Base-by-base conservation (phyloP, 768 basidiomycete species). In the Kwoniella dejecticola region DNA sequence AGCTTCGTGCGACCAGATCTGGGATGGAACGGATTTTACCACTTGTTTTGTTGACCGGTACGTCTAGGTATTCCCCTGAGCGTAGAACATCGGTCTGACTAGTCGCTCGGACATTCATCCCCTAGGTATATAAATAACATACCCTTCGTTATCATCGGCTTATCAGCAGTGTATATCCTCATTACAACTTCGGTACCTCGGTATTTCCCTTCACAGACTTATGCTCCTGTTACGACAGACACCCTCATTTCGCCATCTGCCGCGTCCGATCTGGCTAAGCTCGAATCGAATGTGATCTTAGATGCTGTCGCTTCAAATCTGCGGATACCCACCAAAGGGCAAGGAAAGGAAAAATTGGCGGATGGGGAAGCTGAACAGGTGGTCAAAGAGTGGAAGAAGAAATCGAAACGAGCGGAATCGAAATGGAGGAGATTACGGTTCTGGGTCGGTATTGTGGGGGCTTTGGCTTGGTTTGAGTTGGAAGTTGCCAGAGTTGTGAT, bases 1-100 rank as follows among this genome's bases (percentile, higher is more conserved):
- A 46, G 54, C 54, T 45, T 45, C 48, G 8, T 67, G 66, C 45
- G 49, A 56, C 7, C 40, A 42, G 21, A 30, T 75, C 8, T 75
- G 73, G 73, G 59, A 75, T 46, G 73, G 73, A 1, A 38, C 54
- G 0, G 73, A 75, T 44, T 75, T 75, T 45, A 68, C 70, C 10
- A 58, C 55, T 15, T 74, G 72, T 41, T 69, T 71, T 31, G 46
- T 45, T 11, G 58, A 71, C 4, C 30, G 55, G 69, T 69, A 38
- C 53, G 69, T 48, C 24, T 54, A 27, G n/a, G n/a, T n/a, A n/a
- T n/a, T n/a, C n/a, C n/a, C n/a, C n/a, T n/a, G n/a, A n/a, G n/a
- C n/a, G n/a, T n/a, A n/a, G n/a, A n/a, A n/a, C n/a, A n/a, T n/a
- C n/a, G n/a, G n/a, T n/a, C n/a, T n/a, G n/a, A n/a, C n/a, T n/a